phyloP scores from a whole-genome alignment of 2,329 filamentous ascomycete species.

The Sclerotinia sclerotiorum region DNA sequence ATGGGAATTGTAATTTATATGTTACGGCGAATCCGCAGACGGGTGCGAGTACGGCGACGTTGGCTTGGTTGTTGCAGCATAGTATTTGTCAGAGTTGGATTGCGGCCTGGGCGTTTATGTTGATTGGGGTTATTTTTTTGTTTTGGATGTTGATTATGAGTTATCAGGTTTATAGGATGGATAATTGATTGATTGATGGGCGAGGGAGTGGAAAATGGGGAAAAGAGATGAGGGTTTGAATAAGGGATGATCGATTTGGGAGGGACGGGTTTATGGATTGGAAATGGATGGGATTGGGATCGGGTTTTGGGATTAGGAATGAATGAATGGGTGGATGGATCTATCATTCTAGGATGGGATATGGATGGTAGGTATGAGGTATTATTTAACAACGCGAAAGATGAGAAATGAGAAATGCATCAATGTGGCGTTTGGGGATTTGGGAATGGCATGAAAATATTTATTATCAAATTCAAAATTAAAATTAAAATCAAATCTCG shows the following conservation, averaged over 20 bases:
- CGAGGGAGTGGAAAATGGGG: conserved; percentile 40
- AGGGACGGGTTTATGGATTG: background rate
- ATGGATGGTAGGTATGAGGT: background rate
- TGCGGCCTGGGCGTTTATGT: conserved; percentile 61
- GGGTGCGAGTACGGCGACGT: conserved; percentile 54
- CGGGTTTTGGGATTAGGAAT: background rate
- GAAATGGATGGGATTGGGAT: too few relatives aligned
- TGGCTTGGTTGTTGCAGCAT: conserved; percentile 64
- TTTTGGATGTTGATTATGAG: conserved; percentile 70
- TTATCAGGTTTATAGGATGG: conserved; percentile 55
- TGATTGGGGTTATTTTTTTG: conserved; percentile 60
- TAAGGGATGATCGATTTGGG: background rate
- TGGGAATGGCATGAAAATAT: background rate
- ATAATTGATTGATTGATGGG: conserved; percentile 32
- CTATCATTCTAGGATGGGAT: background rate
- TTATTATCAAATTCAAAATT: background rate
- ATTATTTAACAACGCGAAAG: background rate
- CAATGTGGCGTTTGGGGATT: background rate
- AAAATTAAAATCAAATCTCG: background rate
- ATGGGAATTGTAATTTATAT: conserved; percentile 56
- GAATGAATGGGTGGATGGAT: background rate
- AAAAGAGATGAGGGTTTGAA: conserved; percentile 6
- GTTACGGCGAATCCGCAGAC: conserved; percentile 53
- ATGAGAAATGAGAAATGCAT: conserved; percentile 1
- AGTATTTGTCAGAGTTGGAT: conserved; percentile 67